Percentiles rank a stretch among this genome's conserved stretches.
Evolutionary conservation across 176 grass and related monocot genomes (phyloP).

Genomic region (Elymus sibiricus): DNA sequence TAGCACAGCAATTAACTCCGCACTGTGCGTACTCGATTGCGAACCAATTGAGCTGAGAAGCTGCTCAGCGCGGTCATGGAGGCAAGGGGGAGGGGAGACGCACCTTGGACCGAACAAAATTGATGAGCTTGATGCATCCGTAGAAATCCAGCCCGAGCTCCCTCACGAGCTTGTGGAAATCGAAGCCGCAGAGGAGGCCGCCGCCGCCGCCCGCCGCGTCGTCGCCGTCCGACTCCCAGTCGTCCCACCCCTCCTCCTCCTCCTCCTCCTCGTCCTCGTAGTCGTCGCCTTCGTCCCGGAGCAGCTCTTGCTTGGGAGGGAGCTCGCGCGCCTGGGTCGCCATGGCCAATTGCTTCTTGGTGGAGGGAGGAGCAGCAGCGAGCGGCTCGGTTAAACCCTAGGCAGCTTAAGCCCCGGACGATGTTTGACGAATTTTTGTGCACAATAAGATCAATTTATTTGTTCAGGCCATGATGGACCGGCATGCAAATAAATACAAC

Average conservation of each 20-base stretch:
- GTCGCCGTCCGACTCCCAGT: conserved; percentile 64
- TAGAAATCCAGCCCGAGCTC: conserved; percentile 75
- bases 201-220: conserved; percentile 4
- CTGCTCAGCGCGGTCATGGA: not conserved
- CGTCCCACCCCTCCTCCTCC: conserved; percentile 70
- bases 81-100: not conserved
- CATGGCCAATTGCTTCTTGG: conserved; percentile 13
- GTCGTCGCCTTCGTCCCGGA: not conserved
- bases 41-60: not conserved
- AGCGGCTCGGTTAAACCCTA: conserved; percentile 25
- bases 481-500: too few species aligned
- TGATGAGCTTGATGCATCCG: conserved; percentile 78
- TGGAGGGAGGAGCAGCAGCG: not conserved
- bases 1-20: not conserved
- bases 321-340: conserved; percentile 10
- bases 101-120: conserved; percentile 80
- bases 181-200: conserved; percentile 13
- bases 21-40: not conserved
- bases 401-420: conserved; percentile 3
- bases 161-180: conserved; percentile 51
- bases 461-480: too few species aligned
- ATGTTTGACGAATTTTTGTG: not conserved
- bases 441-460: too few species aligned
- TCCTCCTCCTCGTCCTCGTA: conserved; percentile 13
- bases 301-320: not conserved